These are phyloP conservation scores for Arabidopsis thaliana DNA, from an alignment of 345 rosid genomes.

Conservation along the genomic window TAIR10.1 NC_003070.9:19711501-19712000, in stretches of 20 bases:
- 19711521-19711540: slow-evolving; percentile 20
- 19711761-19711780: neutral
- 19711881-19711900: neutral
- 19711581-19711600: slow-evolving; percentile 93
- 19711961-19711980: neutral
- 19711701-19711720: slow-evolving; percentile 81
- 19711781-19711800: neutral
- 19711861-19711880: neutral
- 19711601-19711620: slow-evolving; percentile 95
- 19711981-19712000: neutral
- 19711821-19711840: neutral
- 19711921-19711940: too few relatives aligned
- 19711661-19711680: slow-evolving; percentile 90
- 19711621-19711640: slow-evolving; percentile 84
- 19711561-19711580: slow-evolving; percentile 85
- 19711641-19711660: slow-evolving; percentile 79
- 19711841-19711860: neutral
- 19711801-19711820: neutral
- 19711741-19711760: neutral
- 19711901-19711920: neutral
- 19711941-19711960: too few relatives aligned
- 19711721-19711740: neutral
- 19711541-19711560: neutral
- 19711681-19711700: slow-evolving; percentile 83
- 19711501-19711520: neutral